Evolutionary conservation across 1,284 basidiomycete species (phyloP).

Genomic region (Erythrobasidium hasegawianum): DNA sequence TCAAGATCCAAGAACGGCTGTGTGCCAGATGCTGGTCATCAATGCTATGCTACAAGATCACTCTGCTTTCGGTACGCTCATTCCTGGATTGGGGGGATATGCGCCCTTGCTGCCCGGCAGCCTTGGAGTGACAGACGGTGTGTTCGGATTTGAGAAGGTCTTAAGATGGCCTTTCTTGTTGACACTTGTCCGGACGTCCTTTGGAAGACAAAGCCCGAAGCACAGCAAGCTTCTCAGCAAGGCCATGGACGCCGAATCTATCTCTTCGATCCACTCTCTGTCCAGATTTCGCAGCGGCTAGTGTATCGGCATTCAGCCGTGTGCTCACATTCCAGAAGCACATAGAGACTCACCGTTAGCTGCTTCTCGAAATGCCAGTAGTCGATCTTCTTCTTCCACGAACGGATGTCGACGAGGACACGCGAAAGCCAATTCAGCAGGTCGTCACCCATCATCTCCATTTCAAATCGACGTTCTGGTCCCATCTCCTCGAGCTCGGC

Average conservation of each 20-base stretch:
- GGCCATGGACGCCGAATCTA: conserved; percentile 7
- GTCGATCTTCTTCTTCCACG: neutral
- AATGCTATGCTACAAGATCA: too few species aligned
- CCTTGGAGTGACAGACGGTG: neutral
- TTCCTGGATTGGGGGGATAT: too few species aligned
- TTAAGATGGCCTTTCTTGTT: neutral
- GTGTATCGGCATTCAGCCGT: neutral
- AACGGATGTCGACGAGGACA: neutral
- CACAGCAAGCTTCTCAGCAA: conserved; percentile 27
- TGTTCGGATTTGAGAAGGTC: neutral
- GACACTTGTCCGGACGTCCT: conserved; percentile 20
- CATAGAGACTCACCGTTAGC: neutral
- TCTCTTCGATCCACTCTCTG: conserved; percentile 20
- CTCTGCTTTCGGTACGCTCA: too few species aligned
- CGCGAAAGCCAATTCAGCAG: neutral
- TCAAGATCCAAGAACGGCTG: too few species aligned
- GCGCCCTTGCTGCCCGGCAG: too few species aligned
- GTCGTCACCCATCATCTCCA: neutral
- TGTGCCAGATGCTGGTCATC: too few species aligned
- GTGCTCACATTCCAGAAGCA: too few species aligned
- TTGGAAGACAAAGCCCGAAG: conserved; percentile 22
- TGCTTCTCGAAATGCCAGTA: conserved; percentile 7
- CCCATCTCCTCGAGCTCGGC: conserved; percentile 7
- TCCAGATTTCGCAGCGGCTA: conserved; percentile 25
- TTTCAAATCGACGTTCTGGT: neutral